phyloP scores from a whole-genome alignment of 2,329 filamentous ascomycete species.

The Dendrostoma leiphaemia region DNA sequence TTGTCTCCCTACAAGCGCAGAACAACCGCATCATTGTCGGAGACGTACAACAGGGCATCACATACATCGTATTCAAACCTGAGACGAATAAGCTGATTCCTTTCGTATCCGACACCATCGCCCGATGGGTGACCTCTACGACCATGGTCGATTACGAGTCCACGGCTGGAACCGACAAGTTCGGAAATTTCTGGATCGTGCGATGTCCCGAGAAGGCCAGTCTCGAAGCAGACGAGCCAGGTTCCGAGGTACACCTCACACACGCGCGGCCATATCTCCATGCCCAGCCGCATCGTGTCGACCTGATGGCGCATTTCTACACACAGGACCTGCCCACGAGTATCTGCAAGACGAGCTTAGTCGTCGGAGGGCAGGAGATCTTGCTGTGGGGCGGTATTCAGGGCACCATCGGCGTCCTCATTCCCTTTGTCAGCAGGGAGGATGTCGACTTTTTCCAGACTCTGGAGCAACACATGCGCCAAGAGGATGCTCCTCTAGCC shows the following conservation, averaged over 20 bases:
- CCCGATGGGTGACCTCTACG: constrained; percentile 86
- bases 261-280: constrained; percentile 89
- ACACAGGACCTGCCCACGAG: constrained; percentile 89
- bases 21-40: constrained; percentile 89
- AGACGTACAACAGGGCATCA: constrained; percentile 89
- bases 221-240: constrained; percentile 88
- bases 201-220: constrained; percentile 84
- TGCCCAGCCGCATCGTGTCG: constrained; percentile 80
- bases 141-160: constrained; percentile 98
- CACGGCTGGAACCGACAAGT: constrained; percentile 91
- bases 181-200: constrained; percentile 92
- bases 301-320: constrained; percentile 85
- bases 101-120: constrained; percentile 86
- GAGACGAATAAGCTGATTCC: constrained; percentile 89
- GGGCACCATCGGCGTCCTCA: constrained; percentile 88
- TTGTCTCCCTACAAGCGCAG: constrained; percentile 85
- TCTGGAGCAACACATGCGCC: constrained; percentile 82
- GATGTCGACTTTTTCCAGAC: constrained; percentile 98
- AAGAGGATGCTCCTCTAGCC: constrained; percentile 82
- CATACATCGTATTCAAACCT: constrained; percentile 90
- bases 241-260: constrained; percentile 83
- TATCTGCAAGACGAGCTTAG: constrained; percentile 83
- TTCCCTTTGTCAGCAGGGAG: constrained; percentile 88
- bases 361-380: constrained; percentile 88
- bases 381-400: constrained; percentile 93